Evolutionary conservation across 2,329 filamentous ascomycete species (phyloP), one percentile per base, ranked within the genome.

Genomic region (Neoscytalidium dimidiatum): DNA sequence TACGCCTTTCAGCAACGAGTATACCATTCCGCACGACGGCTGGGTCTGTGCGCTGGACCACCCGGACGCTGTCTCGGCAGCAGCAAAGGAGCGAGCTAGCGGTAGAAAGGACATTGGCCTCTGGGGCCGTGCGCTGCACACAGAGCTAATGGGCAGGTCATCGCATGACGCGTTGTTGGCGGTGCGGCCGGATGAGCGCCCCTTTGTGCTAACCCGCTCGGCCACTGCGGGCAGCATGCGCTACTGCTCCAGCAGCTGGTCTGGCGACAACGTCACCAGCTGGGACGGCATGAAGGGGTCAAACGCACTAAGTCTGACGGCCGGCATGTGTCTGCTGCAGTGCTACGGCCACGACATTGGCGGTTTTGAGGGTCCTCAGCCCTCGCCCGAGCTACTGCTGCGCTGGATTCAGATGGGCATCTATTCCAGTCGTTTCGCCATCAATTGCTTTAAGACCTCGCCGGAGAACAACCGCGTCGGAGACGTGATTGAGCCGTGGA

Each of bases 401-500:
- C 86, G 90, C 31, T 92, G 90, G 90, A 82, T 92, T 13, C 90
- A 92, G 71, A 82, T 90, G 1, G 90, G 89, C 5, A 85, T 88
- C 66, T 85, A 91, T 77, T 89, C 88, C 1, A 84, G 87, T 0
- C 86, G 90, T 0, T 92, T 92, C 70, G 88, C 90, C 11, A 92
- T 92, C 79, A 92, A 92, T 75, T 92, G 90, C 75, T 92, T 89
- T 84, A 92, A 92, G 78, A 92, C 90, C 0, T 85, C 84, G 0
- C 83, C 85, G 0, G 79, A 84, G 0, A 87, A 92, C 74, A 91
- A 88, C 70, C 81, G 81, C 0, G 82, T 90, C 26, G 90, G 90
- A 7, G 89, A 90, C 38, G 89, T 92, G 0, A 92, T 92, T 65
- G 89, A 92, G 77, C 90, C 90, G 0, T 92, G 89, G 88, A 91